These are phyloP conservation scores for Strobilomyces dryophilus DNA, from an alignment of 768 basidiomycete genomes.

Conservation along the genomic window DNA sequence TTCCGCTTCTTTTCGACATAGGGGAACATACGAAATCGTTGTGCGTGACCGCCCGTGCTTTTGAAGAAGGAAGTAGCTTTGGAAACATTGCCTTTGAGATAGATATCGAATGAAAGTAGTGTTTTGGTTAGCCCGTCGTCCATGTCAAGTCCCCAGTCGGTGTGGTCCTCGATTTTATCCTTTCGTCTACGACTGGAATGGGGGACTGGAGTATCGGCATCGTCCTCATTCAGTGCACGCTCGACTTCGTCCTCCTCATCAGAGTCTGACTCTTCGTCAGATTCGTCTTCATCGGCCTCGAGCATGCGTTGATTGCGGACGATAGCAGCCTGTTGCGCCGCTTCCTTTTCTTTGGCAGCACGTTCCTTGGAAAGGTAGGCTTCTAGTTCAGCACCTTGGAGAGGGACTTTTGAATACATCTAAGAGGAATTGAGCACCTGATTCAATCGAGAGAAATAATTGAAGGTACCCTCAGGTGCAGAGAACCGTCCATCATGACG, in stretches of 20 bases:
- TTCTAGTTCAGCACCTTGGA: slow-evolving; percentile 87
- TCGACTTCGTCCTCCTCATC: slow-evolving; percentile 60
- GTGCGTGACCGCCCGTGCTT: slow-evolving; percentile 60
- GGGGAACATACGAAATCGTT: slow-evolving; percentile 95
- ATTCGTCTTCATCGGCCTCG: slow-evolving; percentile 91
- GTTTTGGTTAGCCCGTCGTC: slow-evolving; percentile 75
- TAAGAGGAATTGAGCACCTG: slow-evolving; percentile 26
- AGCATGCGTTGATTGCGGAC: slow-evolving; percentile 83
- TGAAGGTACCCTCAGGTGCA: slow-evolving; percentile 59
- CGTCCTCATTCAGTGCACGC: slow-evolving; percentile 50
- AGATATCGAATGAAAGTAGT: slow-evolving; percentile 90
- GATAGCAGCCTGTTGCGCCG: slow-evolving; percentile 78
- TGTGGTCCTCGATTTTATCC: slow-evolving; percentile 47
- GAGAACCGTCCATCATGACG: slow-evolving; percentile 70
- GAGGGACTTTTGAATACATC: slow-evolving; percentile 87
- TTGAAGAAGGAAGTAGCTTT: slow-evolving; percentile 88
- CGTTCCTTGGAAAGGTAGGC: slow-evolving; percentile 73
- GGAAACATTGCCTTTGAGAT: slow-evolving; percentile 92
- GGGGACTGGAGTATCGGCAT: slow-evolving; percentile 27
- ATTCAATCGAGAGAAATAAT: neutral
- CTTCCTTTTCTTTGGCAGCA: slow-evolving; percentile 74
- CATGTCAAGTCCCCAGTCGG: slow-evolving; percentile 69
- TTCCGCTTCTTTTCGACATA: slow-evolving; percentile 89
- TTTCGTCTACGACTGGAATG: slow-evolving; percentile 36
- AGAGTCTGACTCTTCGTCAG: slow-evolving; percentile 62